A percentile compares a stretch with the other conserved stretches of the same genome.
Evolutionary conservation across 495 filamentous ascomycete species (phyloP).

Genomic region (Daldinia concentrica): DNA sequence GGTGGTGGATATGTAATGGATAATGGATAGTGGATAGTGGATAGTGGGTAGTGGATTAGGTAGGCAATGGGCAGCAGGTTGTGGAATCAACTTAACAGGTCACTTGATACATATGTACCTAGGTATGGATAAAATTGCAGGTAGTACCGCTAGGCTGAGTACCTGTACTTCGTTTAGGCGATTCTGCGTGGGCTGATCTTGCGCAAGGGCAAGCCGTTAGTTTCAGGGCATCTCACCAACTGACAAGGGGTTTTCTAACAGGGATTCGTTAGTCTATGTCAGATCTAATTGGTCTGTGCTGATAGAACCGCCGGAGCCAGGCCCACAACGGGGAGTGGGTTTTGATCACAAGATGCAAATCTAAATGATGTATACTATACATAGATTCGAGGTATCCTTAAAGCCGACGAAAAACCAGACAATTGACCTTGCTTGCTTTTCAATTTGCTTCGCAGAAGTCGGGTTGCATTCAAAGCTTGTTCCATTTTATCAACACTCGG

Average conservation of each 20-base stretch:
- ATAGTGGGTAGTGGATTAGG: constrained; percentile 21
- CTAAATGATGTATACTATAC: constrained; percentile 32
- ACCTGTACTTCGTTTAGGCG: constrained; percentile 30
- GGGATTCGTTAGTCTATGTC: constrained; percentile 1
- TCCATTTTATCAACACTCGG: constrained; percentile 5
- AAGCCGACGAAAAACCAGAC: not conserved
- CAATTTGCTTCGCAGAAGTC: constrained; percentile 27
- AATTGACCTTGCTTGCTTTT: not conserved
- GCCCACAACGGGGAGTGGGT: constrained; percentile 37
- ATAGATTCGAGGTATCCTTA: constrained; percentile 5
- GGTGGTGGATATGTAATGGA: not conserved
- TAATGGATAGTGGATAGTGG: not conserved
- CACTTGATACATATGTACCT: no score
- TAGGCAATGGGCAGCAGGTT: constrained; percentile 20
- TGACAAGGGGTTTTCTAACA: constrained; percentile 30
- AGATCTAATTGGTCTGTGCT: constrained; percentile 24
- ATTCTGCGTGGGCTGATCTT: constrained; percentile 39
- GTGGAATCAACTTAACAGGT: constrained; percentile 34
- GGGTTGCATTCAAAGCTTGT: constrained; percentile 29
- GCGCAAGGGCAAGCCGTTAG: constrained; percentile 35
- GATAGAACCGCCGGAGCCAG: constrained; percentile 39
- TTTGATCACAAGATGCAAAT: constrained; percentile 44
- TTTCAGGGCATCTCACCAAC: constrained; percentile 38
- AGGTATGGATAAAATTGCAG: constrained; percentile 39
- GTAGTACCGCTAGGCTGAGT: constrained; percentile 23